Percentiles rank a stretch among this genome's conserved stretches.
Evolutionary conservation across 208 protist species (phyloP).

Genomic region (Acanthamoeba triangularis): DNA sequence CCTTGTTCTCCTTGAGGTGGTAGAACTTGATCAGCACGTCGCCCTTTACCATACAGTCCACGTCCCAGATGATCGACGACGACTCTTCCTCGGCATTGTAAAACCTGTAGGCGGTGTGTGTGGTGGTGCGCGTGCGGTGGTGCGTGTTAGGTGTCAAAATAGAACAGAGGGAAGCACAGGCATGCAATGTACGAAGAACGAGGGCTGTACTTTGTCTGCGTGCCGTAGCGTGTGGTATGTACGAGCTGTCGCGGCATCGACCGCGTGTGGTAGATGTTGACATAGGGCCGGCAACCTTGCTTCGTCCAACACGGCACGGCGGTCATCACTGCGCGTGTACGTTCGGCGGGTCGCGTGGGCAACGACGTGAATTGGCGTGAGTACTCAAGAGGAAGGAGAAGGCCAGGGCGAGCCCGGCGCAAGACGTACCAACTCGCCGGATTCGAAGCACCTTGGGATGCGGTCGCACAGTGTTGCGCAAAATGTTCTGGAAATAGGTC

Average conservation of each 20-base stretch:
- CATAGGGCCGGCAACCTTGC: constrained; percentile 47
- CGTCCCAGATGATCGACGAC: constrained; percentile 46
- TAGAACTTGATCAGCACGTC: constrained; percentile 62
- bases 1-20: constrained; percentile 39
- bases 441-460: constrained; percentile 42
- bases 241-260: background rate
- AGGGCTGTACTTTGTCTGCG: background rate
- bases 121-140: background rate
- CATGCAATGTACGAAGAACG: no score
- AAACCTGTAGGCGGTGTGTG: background rate
- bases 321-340: background rate
- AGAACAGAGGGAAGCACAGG: background rate
- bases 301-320: constrained; percentile 28
- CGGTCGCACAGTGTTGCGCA: background rate
- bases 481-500: constrained; percentile 41
- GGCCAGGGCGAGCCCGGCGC: background rate
- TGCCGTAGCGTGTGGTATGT: constrained; percentile 9
- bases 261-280: constrained; percentile 62
- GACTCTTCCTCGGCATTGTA: background rate
- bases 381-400: background rate
- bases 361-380: background rate
- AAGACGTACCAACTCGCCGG: constrained; percentile 5
- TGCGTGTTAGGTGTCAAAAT: background rate
- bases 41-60: constrained; percentile 60
- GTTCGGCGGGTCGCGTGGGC: background rate